A percentile compares a stretch with the other conserved stretches of the same genome.
These are phyloP conservation scores for Oleoguttula mirabilis DNA, from an alignment of 495 filamentous ascomycete genomes.

Conservation along the genomic window DNA sequence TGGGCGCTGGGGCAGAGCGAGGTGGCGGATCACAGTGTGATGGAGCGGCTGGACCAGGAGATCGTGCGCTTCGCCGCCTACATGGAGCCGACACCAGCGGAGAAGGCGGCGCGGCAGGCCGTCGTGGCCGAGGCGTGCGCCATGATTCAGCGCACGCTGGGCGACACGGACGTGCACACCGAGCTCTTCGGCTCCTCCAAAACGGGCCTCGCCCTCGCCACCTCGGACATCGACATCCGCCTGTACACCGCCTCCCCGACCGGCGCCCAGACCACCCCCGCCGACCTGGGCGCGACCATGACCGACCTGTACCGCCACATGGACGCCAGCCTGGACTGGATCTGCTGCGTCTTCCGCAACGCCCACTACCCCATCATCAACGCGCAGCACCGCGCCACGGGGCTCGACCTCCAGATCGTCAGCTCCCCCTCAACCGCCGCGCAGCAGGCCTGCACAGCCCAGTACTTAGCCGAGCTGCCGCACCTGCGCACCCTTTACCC, in stretches of 20 bases:
- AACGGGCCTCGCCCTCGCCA: constrained; percentile 40
- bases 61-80: constrained; percentile 8
- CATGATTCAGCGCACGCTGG: neutral
- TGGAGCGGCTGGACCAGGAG: constrained; percentile 6
- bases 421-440: constrained; percentile 27
- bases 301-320: neutral
- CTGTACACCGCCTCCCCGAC: constrained; percentile 17
- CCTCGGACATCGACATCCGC: constrained; percentile 43
- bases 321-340: constrained; percentile 1
- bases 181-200: constrained; percentile 40
- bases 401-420: constrained; percentile 40
- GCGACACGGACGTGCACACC: constrained; percentile 3
- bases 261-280: neutral
- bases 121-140: constrained; percentile 2
- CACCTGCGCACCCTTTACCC: constrained; percentile 39
- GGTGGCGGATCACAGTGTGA: too few relatives aligned
- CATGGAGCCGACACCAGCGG: constrained; percentile 1
- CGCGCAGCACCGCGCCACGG: constrained; percentile 33
- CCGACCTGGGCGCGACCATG: neutral
- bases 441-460: constrained; percentile 32
- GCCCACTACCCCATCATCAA: constrained; percentile 24
- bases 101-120: constrained; percentile 8
- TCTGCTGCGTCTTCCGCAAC: neutral
- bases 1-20: too few relatives aligned
- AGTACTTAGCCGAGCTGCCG: constrained; percentile 39